phyloP scores from a whole-genome alignment of 148 eudicot species.

The Nepenthes mirabilis region DNA sequence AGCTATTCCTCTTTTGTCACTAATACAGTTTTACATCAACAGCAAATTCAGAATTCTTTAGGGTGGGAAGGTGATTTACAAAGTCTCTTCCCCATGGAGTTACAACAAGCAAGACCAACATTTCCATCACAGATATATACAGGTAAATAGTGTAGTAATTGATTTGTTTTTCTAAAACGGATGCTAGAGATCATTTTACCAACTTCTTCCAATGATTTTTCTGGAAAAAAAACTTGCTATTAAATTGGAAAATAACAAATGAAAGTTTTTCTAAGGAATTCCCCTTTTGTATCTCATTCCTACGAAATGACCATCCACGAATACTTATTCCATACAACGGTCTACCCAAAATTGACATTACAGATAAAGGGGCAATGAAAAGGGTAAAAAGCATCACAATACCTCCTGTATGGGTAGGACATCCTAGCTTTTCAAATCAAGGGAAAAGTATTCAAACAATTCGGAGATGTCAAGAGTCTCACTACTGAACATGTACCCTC shows the following conservation, averaged over 20 bases:
- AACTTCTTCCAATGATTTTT: no score
- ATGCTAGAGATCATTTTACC: no score
- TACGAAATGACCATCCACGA: neutral
- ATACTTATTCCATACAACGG: no score
- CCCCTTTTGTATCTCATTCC: no score
- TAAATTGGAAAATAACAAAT: neutral
- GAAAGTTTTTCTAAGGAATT: neutral
- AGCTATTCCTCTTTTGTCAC: neutral
- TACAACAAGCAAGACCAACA: slow-evolving; percentile 56
- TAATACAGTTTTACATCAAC: slow-evolving; percentile 5
- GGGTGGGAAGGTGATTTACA: slow-evolving; percentile 72
- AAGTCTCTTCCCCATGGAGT: slow-evolving; percentile 46
- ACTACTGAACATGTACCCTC: no score
- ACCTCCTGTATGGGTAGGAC: no score
- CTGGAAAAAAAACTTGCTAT: neutral
- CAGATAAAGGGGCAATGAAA: no score
- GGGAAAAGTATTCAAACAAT: no score
- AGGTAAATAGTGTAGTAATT: slow-evolving; percentile 29
- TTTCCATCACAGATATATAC: slow-evolving; percentile 49
- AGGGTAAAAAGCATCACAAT: no score
- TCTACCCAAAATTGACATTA: no score
- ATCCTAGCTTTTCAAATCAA: no score
- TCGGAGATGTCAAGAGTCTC: no score
- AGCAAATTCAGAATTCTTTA: slow-evolving; percentile 45
- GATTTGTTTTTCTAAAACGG: neutral